phyloP scores from a whole-genome alignment of 345 rosid species.

The Eucalyptus decipiens region DNA sequence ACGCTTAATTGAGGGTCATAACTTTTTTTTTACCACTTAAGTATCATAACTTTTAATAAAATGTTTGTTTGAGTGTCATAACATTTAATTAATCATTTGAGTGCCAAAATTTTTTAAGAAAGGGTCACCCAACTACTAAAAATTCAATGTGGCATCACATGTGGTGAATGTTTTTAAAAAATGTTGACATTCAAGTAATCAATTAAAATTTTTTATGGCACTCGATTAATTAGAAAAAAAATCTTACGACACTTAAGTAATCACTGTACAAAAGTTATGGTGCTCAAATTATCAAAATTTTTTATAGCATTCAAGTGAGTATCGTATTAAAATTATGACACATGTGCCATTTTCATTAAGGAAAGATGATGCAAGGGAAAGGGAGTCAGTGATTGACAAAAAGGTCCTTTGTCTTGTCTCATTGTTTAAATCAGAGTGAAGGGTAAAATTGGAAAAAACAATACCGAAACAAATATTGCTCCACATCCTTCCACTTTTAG shows the following conservation, averaged over 20 bases:
- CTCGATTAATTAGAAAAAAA: neutral
- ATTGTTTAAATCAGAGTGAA: neutral
- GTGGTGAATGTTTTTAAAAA: too few relatives aligned
- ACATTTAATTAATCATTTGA: neutral
- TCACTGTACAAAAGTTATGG: neutral
- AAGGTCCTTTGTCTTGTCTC: neutral
- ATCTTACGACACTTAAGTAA: too few relatives aligned
- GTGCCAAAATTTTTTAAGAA: neutral
- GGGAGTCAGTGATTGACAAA: neutral
- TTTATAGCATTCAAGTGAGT: neutral
- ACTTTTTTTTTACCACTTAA: too few relatives aligned
- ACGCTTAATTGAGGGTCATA: too few relatives aligned
- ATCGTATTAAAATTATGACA: too few relatives aligned
- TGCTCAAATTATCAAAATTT: neutral
- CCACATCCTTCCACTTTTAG: neutral
- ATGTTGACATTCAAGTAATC: neutral
- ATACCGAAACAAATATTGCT: neutral
- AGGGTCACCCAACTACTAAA: too few relatives aligned
- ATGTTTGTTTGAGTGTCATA: neutral
- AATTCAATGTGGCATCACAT: neutral
- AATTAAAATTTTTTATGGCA: too few relatives aligned
- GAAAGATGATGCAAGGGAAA: neutral
- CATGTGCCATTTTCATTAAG: neutral
- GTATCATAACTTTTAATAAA: too few relatives aligned
- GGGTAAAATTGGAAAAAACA: neutral